Base-by-base conservation (phyloP, 371 early-diverging fungal genomes). In the Mucor sp. region DNA sequence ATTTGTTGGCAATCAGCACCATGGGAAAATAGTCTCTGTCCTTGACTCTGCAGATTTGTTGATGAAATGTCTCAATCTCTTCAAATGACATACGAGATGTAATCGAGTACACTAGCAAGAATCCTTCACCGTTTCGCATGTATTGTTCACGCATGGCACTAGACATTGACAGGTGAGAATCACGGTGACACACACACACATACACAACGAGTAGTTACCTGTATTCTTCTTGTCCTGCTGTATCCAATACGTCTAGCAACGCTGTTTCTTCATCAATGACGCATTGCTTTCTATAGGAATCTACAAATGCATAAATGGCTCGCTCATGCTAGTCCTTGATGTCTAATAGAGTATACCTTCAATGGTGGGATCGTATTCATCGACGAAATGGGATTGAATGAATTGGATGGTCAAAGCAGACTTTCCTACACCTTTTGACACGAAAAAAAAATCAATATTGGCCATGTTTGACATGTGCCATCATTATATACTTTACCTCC, bases 321-420 rank as follows among this genome's bases (percentile, higher is more conserved):
- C 17, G 17, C 17, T 17, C 41, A 41, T 41, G 17, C 41, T 41
- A 3, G 5, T 41, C 41, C 5, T 19, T 60, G 41, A 5, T 4
- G 1, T 41, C 41, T 50, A n/a, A n/a, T n/a, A n/a, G n/a, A n/a
- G n/a, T n/a, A 35, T 9, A 89, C 90, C 90, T 82, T 96, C 96
- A 60, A 97, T 96, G 6, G 97, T 97, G 32, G 97, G 97, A 74
- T 96, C 97, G 69, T 97, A 95, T 65, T 95, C 95, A 68, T 96
- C 95, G 30, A 93, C 91, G 73, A 96, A 97, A 65, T 93, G 92
- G 12, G 93, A 90, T 76, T 94, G 94, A 53, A 95, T 94, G 74
- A 95, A 96, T 71, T 94, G 94, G 47, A 95, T 94, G 3, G 96
- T 95, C 33, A 96, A 80, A 56, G 96, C 95, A 15, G 94, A 94